These are phyloP conservation scores for Rhodotorula sp. DNA, from an alignment of 1,284 basidiomycete species.

Conservation along the genomic window DNA sequence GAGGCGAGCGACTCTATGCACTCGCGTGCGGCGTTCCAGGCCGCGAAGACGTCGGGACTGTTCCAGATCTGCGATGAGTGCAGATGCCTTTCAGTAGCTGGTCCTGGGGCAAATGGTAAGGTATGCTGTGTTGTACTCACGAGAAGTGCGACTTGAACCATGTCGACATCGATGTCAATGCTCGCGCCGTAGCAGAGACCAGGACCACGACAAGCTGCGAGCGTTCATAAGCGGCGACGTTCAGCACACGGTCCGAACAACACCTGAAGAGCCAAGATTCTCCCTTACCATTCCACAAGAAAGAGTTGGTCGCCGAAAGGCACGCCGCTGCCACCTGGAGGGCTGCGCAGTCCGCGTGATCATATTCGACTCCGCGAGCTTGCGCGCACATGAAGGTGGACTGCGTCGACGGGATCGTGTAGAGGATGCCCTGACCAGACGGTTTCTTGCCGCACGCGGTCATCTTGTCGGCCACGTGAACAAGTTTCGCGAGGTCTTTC, in stretches of 20 bases:
- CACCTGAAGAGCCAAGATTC: background rate
- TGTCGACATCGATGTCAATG: conserved; percentile 77
- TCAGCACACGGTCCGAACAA: no score
- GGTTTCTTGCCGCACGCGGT: conserved; percentile 74
- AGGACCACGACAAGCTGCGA: conserved; percentile 7
- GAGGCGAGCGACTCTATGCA: conserved; percentile 44
- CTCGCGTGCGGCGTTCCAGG: conserved; percentile 69
- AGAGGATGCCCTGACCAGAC: conserved; percentile 72
- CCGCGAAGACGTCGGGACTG: conserved; percentile 82
- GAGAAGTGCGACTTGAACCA: conserved; percentile 72
- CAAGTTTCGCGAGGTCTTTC: conserved; percentile 63
- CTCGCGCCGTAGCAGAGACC: conserved; percentile 64
- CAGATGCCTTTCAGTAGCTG: no score
- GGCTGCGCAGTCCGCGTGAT: conserved; percentile 77
- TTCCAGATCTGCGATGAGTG: conserved; percentile 48
- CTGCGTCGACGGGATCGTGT: conserved; percentile 88
- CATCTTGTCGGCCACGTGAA: conserved; percentile 66
- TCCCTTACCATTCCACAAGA: conserved; percentile 65
- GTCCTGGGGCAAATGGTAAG: background rate
- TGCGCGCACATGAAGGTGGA: conserved; percentile 84
- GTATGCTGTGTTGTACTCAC: conserved; percentile 43
- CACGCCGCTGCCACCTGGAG: conserved; percentile 76
- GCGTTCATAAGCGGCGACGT: background rate
- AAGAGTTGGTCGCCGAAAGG: conserved; percentile 89
- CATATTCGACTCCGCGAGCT: conserved; percentile 58